Evolutionary conservation across 805 yeast genomes (phyloP).

Genomic region (Kodamaea hsintzibuensis): DNA sequence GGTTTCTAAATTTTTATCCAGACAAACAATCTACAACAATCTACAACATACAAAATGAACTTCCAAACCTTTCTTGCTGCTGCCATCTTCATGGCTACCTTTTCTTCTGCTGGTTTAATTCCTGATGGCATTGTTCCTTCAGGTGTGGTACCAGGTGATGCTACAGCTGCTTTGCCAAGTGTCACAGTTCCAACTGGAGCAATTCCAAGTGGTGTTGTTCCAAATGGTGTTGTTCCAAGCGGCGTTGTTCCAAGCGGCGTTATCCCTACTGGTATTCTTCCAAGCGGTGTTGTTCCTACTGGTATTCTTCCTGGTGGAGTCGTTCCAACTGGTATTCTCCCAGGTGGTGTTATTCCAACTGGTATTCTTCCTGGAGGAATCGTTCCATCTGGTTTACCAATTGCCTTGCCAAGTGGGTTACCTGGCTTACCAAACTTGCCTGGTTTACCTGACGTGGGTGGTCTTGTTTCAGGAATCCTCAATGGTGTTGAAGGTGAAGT

Average conservation of each 20-base stretch:
- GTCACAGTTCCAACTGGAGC: not conserved
- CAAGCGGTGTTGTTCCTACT: not conserved
- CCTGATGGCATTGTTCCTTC: not conserved
- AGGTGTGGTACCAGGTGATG: not conserved
- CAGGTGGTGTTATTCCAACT: not conserved
- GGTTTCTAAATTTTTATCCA: not conserved
- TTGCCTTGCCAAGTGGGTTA: not conserved
- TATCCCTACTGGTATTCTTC: not conserved
- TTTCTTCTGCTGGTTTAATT: not conserved
- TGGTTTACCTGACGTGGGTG: not conserved
- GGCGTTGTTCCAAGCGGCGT: not conserved
- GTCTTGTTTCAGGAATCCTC: not conserved
- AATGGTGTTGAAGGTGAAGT: not conserved
- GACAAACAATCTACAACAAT: not conserved
- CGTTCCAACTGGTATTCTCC: not conserved
- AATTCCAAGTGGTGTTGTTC: not conserved
- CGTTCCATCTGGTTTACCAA: not conserved
- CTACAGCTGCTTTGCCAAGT: not conserved
- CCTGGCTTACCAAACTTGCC: not conserved
- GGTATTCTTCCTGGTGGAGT: not conserved
- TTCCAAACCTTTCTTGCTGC: not conserved
- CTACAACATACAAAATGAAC: not conserved
- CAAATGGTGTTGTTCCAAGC: not conserved
- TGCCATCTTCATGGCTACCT: not conserved
- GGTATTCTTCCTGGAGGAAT: not conserved